A percentile compares a stretch with the other conserved stretches of the same genome.
Conservation (phyloP, 2,329 filamentous ascomycete species). For the Hypoxylon sp. region DNA sequence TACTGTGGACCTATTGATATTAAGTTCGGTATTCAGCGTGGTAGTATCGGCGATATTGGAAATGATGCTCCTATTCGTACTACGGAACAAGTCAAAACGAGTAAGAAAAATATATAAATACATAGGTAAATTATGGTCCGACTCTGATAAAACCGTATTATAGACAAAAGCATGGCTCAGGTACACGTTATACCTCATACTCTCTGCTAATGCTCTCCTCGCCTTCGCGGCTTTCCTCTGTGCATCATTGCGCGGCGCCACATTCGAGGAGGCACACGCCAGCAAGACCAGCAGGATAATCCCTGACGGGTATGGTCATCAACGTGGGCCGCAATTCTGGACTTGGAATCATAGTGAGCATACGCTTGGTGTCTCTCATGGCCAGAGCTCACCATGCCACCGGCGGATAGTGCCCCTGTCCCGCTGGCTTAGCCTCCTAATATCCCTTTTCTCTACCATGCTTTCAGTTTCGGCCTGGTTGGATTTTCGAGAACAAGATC, state of each 20-base stretch:
- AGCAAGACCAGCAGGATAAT: too few species aligned
- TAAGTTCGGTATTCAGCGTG: slow-evolving; percentile 35
- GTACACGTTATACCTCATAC: slow-evolving; percentile 24
- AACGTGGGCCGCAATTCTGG: not conserved
- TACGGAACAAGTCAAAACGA: slow-evolving; percentile 21
- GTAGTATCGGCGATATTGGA: slow-evolving; percentile 30
- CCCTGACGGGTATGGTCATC: not conserved
- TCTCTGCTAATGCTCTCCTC: slow-evolving; percentile 30
- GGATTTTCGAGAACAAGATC: slow-evolving; percentile 36
- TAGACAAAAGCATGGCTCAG: slow-evolving; percentile 29
- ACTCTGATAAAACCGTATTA: slow-evolving; percentile 1
- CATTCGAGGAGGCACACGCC: too few species aligned
- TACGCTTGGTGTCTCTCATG: not conserved
- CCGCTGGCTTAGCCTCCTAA: slow-evolving; percentile 31
- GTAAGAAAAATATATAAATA: slow-evolving; percentile 9
- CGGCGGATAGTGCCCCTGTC: slow-evolving; percentile 1
- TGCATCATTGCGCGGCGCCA: not conserved
- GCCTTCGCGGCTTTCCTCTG: slow-evolving; percentile 29
- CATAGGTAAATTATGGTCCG: too few species aligned
- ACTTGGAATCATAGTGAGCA: not conserved
- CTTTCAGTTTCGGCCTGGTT: slow-evolving; percentile 34
- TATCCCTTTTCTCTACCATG: slow-evolving; percentile 30
- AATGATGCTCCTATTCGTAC: slow-evolving; percentile 7
- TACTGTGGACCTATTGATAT: slow-evolving; percentile 28
- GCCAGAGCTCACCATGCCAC: not conserved